Evolutionary conservation across 257 asterid genomes (phyloP).

Genomic region (Cynanchum wilfordii): DNA sequence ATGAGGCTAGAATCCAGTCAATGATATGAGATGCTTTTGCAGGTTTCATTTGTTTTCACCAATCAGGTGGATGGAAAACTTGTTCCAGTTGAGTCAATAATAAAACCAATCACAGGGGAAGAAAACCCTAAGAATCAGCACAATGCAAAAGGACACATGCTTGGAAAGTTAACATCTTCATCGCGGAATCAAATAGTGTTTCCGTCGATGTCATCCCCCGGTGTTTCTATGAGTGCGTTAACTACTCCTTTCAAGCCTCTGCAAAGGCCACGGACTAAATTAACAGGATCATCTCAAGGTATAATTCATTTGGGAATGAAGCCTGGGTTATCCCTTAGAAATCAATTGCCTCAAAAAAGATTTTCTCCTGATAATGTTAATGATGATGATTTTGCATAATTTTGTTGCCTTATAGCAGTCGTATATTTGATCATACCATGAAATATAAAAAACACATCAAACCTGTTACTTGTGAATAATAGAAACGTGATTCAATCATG

Average conservation of each 20-base stretch:
- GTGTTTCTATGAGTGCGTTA: slow-evolving; percentile 28
- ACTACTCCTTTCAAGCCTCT: slow-evolving; percentile 36
- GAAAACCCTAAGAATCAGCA: slow-evolving; percentile 29
- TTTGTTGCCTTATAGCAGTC: neutral
- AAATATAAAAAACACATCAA: neutral
- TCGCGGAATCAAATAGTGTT: slow-evolving; percentile 29
- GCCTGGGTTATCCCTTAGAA: slow-evolving; percentile 28
- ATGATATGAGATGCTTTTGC: slow-evolving; percentile 18
- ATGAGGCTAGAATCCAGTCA: slow-evolving; percentile 2
- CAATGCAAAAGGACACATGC: slow-evolving; percentile 27
- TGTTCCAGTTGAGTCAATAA: slow-evolving; percentile 65
- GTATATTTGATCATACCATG: neutral
- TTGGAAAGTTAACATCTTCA: slow-evolving; percentile 28
- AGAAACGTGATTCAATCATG: neutral
- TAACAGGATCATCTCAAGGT: slow-evolving; percentile 46
- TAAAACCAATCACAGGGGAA: slow-evolving; percentile 30
- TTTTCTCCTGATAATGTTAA: slow-evolving; percentile 31
- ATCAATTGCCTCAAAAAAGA: slow-evolving; percentile 43
- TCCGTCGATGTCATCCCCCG: slow-evolving; percentile 29
- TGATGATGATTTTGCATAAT: slow-evolving; percentile 68
- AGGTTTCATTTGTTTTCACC: slow-evolving; percentile 94
- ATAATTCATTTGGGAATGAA: slow-evolving; percentile 21
- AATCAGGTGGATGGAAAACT: slow-evolving; percentile 92
- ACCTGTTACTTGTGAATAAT: neutral
- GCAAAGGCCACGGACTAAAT: slow-evolving; percentile 39